Percentiles rank a stretch among this genome's conserved stretches.
Conservation (phyloP, 495 filamentous ascomycete genomes). For the Annulohypoxylon stygium region DNA sequence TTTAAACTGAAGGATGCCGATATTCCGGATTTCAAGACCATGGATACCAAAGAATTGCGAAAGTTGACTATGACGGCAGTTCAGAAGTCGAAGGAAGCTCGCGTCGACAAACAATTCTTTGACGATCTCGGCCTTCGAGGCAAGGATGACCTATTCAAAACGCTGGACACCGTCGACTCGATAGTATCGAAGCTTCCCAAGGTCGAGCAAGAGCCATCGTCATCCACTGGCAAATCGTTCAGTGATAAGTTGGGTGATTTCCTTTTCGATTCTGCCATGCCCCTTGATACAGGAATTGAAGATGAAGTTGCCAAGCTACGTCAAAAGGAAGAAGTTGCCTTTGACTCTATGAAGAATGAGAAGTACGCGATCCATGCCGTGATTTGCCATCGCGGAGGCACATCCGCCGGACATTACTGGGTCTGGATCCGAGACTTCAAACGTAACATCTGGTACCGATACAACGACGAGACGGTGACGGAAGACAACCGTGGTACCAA, state of each 20-base stretch:
- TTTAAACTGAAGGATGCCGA: background rate
- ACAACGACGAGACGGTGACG: constrained; percentile 89
- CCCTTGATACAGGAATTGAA: constrained; percentile 26
- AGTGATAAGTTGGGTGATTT: constrained; percentile 35
- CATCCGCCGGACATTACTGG: constrained; percentile 88
- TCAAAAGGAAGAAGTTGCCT: constrained; percentile 54
- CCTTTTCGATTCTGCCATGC: constrained; percentile 26
- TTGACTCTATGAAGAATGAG: constrained; percentile 65
- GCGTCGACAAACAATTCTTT: background rate
- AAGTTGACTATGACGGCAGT: constrained; percentile 7
- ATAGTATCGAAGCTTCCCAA: background rate
- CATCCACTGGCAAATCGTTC: background rate
- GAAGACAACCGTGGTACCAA: constrained; percentile 64
- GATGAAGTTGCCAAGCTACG: constrained; percentile 25
- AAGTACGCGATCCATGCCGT: constrained; percentile 91
- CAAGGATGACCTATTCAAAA: constrained; percentile 7
- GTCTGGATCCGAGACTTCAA: constrained; percentile 95
- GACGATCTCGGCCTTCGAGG: background rate
- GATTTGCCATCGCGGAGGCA: constrained; percentile 84
- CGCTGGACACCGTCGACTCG: background rate
- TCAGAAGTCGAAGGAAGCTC: constrained; percentile 8
- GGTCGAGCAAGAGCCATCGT: too few relatives aligned
- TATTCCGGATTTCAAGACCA: constrained; percentile 11
- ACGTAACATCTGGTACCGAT: constrained; percentile 85
- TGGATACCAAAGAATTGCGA: constrained; percentile 10